Base-by-base conservation (phyloP, 2,329 filamentous ascomycete species). In the Monosporascus ibericus region DNA sequence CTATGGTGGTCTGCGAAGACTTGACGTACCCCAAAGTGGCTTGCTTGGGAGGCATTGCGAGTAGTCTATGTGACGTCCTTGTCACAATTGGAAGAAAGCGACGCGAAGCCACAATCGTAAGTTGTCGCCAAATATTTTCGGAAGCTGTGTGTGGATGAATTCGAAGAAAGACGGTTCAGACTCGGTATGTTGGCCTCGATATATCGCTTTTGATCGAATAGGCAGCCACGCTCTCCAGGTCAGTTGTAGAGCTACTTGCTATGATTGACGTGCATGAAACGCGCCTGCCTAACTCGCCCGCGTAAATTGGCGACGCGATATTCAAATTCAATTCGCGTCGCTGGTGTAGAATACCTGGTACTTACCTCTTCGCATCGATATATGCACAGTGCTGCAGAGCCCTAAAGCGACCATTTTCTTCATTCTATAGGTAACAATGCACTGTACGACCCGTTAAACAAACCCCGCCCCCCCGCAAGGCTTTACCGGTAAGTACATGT, bases 21-120 rank as follows among this genome's bases (percentile, higher is more conserved):
- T 56, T 66, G 53, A 68, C 66, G 57, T 68, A 68, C 66, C 66
- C 66, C 58, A 68, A 58, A 20, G 65, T 68, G 51, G 63, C 59
- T 61, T 68, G 66, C 52, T 67, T 68, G 49, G 65, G 65, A 48
- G 65, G 55, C 66, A 68, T 68, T 38, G 50, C 58, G 60, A 61
- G 50, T 18, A 64, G 50, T 56, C 60, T 59, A 20, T 50, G 54
- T 18, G 61, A 58, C 52, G 59, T 61, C 44, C 50, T 60, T 51
- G 64, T 61, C 55, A 59, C 58, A 52, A 65, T 47, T 47, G 55
- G 50, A 30, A 59, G 18, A 38, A 61, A 50, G 30, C 53, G 59
- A 62, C 56, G 60, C 18, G 56, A 55, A 59, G 63, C 62, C 63
- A 67, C 55, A 55, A 46, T 63, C 58, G 50, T 20, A 48, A 51